Evolutionary conservation across 768 basidiomycete genomes (phyloP).

Genomic region (Gloeostereum incarnatum): DNA sequence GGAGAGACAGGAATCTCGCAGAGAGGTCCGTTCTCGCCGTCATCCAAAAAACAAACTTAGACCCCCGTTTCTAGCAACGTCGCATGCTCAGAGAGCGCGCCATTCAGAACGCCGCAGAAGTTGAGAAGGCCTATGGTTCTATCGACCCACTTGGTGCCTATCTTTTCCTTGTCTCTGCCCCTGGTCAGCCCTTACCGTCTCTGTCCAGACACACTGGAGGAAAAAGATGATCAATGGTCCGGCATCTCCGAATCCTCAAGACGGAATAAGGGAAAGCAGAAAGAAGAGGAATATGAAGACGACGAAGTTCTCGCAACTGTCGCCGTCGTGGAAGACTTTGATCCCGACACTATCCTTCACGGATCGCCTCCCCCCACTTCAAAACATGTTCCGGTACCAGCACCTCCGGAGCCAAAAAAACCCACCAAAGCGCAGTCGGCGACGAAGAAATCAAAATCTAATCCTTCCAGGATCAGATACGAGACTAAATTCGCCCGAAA

Average conservation of each 20-base stretch:
- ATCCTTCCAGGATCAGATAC: constrained; percentile 45
- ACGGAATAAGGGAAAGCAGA: constrained; percentile 23
- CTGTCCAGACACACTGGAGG: constrained; percentile 9
- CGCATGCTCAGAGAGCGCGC: constrained; percentile 73
- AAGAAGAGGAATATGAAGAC: constrained; percentile 69
- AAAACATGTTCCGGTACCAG: background rate
- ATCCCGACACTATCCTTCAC: constrained; percentile 54
- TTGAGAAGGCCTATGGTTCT: constrained; percentile 67
- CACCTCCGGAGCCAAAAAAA: constrained; percentile 9
- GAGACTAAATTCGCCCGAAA: constrained; percentile 63
- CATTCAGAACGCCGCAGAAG: constrained; percentile 61
- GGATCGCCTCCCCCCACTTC: constrained; percentile 19
- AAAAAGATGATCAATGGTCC: constrained; percentile 39
- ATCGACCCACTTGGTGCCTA: too few species aligned
- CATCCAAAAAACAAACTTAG: constrained; percentile 8
- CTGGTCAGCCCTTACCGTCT: constrained; percentile 23
- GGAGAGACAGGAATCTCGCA: constrained; percentile 61
- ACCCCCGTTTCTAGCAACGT: constrained; percentile 55
- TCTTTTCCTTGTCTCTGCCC: too few species aligned
- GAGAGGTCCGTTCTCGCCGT: constrained; percentile 46
- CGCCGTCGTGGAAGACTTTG: constrained; percentile 88
- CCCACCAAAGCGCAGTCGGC: constrained; percentile 4
- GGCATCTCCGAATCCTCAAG: constrained; percentile 27
- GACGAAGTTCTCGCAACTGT: constrained; percentile 85
- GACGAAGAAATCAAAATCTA: constrained; percentile 21